Evolutionary conservation across 1,284 basidiomycete species (phyloP).

Genomic region (Irpex sp.): DNA sequence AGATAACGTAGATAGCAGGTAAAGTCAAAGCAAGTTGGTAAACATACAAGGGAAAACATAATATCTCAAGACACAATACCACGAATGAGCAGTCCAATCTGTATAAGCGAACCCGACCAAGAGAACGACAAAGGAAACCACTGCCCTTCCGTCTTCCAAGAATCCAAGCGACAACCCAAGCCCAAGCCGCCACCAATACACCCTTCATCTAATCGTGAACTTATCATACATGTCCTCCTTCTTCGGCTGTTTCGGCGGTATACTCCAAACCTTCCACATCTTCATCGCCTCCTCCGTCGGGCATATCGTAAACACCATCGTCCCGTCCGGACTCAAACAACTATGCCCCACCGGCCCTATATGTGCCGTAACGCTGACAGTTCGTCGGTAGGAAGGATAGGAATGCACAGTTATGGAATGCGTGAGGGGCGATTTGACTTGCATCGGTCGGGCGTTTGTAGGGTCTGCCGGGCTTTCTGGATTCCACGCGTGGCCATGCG

Average conservation of each 20-base stretch:
- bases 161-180: neutral
- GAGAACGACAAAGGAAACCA: neutral
- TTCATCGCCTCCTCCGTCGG: slow-evolving; percentile 36
- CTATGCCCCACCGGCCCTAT: slow-evolving; percentile 30
- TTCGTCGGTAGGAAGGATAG: slow-evolving; percentile 31
- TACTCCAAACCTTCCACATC: slow-evolving; percentile 36
- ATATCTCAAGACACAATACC: neutral
- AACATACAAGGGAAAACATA: neutral
- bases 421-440: slow-evolving; percentile 35
- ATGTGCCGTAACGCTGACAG: slow-evolving; percentile 31
- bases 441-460: slow-evolving; percentile 12
- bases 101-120: no score
- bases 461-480: slow-evolving; percentile 11
- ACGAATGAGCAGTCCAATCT: no score
- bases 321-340: slow-evolving; percentile 31
- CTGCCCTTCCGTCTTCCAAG: neutral
- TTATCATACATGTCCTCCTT: slow-evolving; percentile 6
- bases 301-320: slow-evolving; percentile 33
- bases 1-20: neutral
- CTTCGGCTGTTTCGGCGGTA: slow-evolving; percentile 10
- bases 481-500: slow-evolving; percentile 47
- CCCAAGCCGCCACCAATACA: neutral
- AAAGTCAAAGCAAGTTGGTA: neutral
- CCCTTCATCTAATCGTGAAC: slow-evolving; percentile 5
- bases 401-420: slow-evolving; percentile 44